Base-by-base conservation (phyloP, 306 rosid species). In the Vachellia collinsii region DNA sequence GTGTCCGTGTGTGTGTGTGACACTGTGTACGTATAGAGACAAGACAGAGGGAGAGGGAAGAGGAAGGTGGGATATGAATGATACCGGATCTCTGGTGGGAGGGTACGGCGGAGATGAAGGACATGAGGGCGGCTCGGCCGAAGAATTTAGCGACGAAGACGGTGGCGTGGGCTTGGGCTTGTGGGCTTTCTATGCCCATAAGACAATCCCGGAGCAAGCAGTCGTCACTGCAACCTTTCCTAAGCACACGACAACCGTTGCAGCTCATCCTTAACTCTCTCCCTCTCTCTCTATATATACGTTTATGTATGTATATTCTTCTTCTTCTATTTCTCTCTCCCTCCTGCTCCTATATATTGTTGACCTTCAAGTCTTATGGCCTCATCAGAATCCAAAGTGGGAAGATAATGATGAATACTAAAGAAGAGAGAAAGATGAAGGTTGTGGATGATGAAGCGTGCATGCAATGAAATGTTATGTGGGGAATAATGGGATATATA, bases 91-190 rank as follows among this genome's bases (percentile, higher is more conserved):
- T 63, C n/a, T 86, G 89, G 72, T 47, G 13, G 10, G 77, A 58
- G 34, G 88, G 80, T 63, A 88, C 86, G 39, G 81, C 37, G 80
- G 82, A 76, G 68, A 88, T 43, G 85, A 86, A 88, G 41, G 91
- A 88, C 85, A 88, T 80, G 82, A 88, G 82, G 70, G 87, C 63
- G 70, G 91, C 85, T 14, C 91, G 91, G 85, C 91, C 89, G 14
- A 84, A 84, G 84, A 86, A 88, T 79, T 88, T 88, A 86, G 91
- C 91, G 46, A 88, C 89, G 69, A 88, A 86, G 62, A 88, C 44
- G n/a, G 91, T 86, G 85, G 89, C 89, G 50, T 88, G 88, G 54
- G 80, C 85, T 86, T 88, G 85, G 9, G 91, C 83, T 51, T 86
- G 82, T 9, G 88, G 87, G 76, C 59, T 77, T 14, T 86, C 76